Evolutionary conservation across 257 asterid species (phyloP), one percentile per base, ranked within the genome.

Genomic region (Eucommia ulmoides): DNA sequence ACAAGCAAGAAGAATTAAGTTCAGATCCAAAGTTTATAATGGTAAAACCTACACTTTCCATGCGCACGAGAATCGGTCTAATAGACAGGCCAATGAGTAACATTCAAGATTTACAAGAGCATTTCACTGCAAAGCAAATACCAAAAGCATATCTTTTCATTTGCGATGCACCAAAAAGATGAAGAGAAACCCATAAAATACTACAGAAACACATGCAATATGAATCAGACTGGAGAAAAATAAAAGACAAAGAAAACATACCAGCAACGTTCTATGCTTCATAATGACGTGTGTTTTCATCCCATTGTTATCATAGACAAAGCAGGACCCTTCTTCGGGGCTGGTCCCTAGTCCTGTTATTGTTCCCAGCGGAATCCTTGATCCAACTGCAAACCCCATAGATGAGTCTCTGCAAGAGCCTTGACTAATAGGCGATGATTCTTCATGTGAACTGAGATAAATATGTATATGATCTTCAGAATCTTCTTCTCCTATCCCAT

Each of bases 261-360:
- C 97, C 94, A 89, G 65, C 61, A 89, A 59, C 23, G 97, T 89
- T 58, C 96, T 73, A 51, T 88, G 95, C 74, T 80, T 89, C 94
- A 89, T 74, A 54, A 84, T 82, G 62, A 68, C 66, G 67, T 89
- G 97, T 23, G 97, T 89, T 66, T 78, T 74, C 52, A 69, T 41
- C 63, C 93, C 97, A 55, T 23, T 35, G 42, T 48, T 62, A 67
- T 76, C 61, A 57, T 78, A 80, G 56, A 82, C 85, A 60, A 70
- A 63, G 61, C 97, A 89, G 46, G 76, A 67, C 50, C 89, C 94
- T 80, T 89, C 97, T 23, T 89, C 96, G 9, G 96, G 68, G 59
- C 77, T 68, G 54, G 85, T 79, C 44, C 97, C 84, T 55, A 89
- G 66, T 55, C 97, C 96, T 72, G 64, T 74, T 70, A 89, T 76